Conservation (phyloP, 805 yeast species). For the Komagataella mondaviorum region DNA sequence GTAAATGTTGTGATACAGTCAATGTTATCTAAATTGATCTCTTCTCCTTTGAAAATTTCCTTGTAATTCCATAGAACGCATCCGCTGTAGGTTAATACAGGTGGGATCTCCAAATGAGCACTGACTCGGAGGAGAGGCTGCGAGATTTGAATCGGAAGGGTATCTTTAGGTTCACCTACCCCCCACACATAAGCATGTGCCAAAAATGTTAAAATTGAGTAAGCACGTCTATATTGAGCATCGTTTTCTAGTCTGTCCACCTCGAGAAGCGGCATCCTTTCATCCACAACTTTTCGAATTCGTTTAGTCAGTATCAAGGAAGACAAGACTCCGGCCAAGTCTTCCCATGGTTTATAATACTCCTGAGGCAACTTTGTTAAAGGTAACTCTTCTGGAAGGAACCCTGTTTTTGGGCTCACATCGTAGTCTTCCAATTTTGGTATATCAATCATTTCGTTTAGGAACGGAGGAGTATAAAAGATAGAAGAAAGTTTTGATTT, state of each 20-base stretch:
- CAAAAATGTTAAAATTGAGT: conserved; percentile 63
- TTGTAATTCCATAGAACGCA: conserved; percentile 82
- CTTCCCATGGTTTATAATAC: conserved; percentile 73
- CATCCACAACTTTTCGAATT: conserved; percentile 50
- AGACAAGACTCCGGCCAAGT: conserved; percentile 50
- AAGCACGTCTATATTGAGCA: conserved; percentile 64
- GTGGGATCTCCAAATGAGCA: conserved; percentile 59
- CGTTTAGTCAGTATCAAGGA: conserved; percentile 55
- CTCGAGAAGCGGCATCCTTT: conserved; percentile 38
- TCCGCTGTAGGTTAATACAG: conserved; percentile 80
- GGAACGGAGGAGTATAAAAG: background rate
- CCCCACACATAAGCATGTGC: conserved; percentile 92
- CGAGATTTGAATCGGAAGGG: conserved; percentile 56
- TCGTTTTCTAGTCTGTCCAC: conserved; percentile 28
- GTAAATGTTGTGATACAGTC: conserved; percentile 79
- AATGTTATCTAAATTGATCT: conserved; percentile 49
- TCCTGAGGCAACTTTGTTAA: conserved; percentile 40
- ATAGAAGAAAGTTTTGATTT: background rate
- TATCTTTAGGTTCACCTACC: conserved; percentile 42
- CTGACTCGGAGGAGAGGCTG: conserved; percentile 53
- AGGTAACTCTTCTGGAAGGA: conserved; percentile 63
- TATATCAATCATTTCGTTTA: conserved; percentile 13
- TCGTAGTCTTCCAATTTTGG: conserved; percentile 54
- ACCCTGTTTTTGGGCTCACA: conserved; percentile 60
- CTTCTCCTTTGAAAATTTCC: conserved; percentile 34